These are phyloP conservation scores for Helminthosporium solani DNA, from an alignment of 2,329 filamentous ascomycete species.

Conservation along the genomic window DNA sequence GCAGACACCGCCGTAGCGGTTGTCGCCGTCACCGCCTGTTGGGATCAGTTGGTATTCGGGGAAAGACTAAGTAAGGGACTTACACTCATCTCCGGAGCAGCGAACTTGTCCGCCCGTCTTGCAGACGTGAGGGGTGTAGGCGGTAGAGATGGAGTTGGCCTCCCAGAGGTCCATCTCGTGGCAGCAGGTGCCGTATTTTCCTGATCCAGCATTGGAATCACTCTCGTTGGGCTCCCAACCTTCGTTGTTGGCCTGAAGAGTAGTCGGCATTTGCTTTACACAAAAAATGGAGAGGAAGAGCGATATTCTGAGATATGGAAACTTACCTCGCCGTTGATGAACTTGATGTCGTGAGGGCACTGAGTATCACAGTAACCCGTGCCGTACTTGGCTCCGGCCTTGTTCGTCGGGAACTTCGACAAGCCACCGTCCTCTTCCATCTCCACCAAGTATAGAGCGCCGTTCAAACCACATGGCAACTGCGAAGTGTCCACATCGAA, in stretches of 20 bases:
- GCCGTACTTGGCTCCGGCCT: constrained; percentile 53
- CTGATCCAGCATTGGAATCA: constrained; percentile 54
- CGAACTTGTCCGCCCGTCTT: constrained; percentile 48
- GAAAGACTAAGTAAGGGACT: constrained; percentile 14
- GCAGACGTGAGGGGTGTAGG: constrained; percentile 64
- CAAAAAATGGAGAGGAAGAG: no score
- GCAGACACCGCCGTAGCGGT: constrained; percentile 60
- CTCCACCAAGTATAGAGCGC: constrained; percentile 63
- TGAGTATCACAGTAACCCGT: constrained; percentile 53
- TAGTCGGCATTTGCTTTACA: constrained; percentile 9
- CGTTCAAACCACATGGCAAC: constrained; percentile 66
- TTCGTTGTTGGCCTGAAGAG: constrained; percentile 52
- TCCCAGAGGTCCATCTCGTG: constrained; percentile 67
- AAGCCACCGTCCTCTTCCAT: constrained; percentile 63
- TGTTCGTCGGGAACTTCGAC: constrained; percentile 47
- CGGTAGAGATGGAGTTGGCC: constrained; percentile 62
- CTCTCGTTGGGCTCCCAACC: constrained; percentile 51
- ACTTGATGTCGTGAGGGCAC: constrained; percentile 47
- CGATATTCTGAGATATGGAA: not conserved
- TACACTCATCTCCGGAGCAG: constrained; percentile 46
- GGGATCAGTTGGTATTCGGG: constrained; percentile 7
- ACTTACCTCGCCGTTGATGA: constrained; percentile 47
- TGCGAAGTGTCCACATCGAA: constrained; percentile 51
- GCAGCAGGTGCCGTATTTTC: constrained; percentile 60
- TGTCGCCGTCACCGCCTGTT: constrained; percentile 41